phyloP scores from a whole-genome alignment of 495 filamentous ascomycete species.

The Aspergillus sclerotioniger region DNA sequence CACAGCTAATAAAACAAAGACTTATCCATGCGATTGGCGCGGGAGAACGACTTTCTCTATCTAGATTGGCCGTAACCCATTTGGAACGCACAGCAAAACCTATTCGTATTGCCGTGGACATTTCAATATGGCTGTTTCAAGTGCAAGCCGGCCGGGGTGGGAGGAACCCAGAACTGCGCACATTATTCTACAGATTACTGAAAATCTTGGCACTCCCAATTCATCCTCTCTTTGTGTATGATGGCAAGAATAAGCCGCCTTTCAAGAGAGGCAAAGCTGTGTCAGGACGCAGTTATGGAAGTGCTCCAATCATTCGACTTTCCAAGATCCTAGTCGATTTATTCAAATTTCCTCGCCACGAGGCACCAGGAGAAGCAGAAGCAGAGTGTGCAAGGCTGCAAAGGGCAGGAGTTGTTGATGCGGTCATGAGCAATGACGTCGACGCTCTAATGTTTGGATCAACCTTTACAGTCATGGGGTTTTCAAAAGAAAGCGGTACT shows the following conservation, averaged over 20 bases:
- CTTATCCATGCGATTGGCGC: constrained; percentile 86
- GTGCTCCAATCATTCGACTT: constrained; percentile 51
- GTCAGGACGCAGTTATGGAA: constrained; percentile 38
- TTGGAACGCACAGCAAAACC: constrained; percentile 69
- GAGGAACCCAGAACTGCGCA: constrained; percentile 85
- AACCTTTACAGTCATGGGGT: constrained; percentile 72
- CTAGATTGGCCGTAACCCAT: constrained; percentile 75
- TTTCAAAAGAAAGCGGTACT: constrained; percentile 68
- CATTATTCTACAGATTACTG: constrained; percentile 87
- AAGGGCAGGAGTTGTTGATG: constrained; percentile 81
- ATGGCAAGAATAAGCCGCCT: constrained; percentile 82
- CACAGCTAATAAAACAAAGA: constrained; percentile 42
- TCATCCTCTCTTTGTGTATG: constrained; percentile 92
- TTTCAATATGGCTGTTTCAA: constrained; percentile 97
- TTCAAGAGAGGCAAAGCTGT: constrained; percentile 77
- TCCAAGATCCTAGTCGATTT: constrained; percentile 77
- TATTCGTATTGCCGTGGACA: constrained; percentile 86
- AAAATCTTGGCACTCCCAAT: constrained; percentile 78
- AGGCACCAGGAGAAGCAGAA: constrained; percentile 93
- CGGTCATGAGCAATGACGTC: constrained; percentile 94
- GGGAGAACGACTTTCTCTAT: constrained; percentile 76
- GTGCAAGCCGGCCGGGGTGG: constrained; percentile 83
- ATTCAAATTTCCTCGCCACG: constrained; percentile 82
- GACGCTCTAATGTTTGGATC: constrained; percentile 99
- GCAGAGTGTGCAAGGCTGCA: constrained; percentile 93